Evolutionary conservation across 768 basidiomycete species (phyloP), one percentile per base, ranked within the genome.

Genomic region (Panaeolus papilionaceus): DNA sequence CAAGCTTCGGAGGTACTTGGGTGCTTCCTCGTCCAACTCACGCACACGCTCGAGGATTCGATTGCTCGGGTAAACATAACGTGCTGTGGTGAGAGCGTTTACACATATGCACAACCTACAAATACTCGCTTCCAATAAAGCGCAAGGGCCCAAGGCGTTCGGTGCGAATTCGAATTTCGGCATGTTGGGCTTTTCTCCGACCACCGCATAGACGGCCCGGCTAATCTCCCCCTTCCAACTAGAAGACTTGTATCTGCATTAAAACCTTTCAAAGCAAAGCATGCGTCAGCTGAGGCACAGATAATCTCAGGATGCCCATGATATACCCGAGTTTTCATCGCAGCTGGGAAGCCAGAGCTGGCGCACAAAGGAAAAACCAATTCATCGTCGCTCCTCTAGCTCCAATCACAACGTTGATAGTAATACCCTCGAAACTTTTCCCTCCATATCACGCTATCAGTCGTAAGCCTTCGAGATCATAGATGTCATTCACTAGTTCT

Each of bases 41-140:
- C 26, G 54, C 54, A 58, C 54, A 58, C 54, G 16, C 54, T 58
- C 54, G 54, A 58, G 54, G 54, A 58, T 58, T 58, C 54, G 54
- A 58, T 33, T 28, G 54, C 28, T 58, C 54, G 28, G 54, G 54
- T 58, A 58, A 58, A 58, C 54, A 58, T 28, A 58, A 33, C 28
- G 54, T 58, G 28, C 28, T 58, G 54, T 33, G 11, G 54, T 58
- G 54, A 33, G 54, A 58, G 26, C 20, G 14, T 1, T 11, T 37
- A 58, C 14, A 37, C 54, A 58, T 33, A 23, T 58, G 28, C 14
- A 16, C 54, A 58, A 28, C 14, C 20, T 37, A 28, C 28, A 23
- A 58, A 58, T 11, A 37, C 26, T 33, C 54, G 54, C 54, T 58
- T 28, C 33, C 54, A 58, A 37, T 28, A 28, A 7, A 14, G 54